Base-by-base conservation (phyloP, 345 rosid genomes). In the Rhodomyrtus tomentosa region DNA sequence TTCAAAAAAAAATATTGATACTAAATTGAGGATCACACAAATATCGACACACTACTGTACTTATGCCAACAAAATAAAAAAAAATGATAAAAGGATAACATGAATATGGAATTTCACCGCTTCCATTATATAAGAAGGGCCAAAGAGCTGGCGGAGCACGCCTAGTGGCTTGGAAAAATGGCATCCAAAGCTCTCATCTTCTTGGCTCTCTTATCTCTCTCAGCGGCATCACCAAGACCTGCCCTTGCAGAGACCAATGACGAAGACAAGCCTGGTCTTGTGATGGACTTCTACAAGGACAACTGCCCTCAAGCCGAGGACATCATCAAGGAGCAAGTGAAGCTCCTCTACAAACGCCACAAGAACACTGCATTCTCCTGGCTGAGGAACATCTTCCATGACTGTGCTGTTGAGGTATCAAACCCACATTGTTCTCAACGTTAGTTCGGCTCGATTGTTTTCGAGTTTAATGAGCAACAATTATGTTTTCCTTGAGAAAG, bases 301-400 rank as follows among this genome's bases (percentile, higher is more conserved):
- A 85, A 91, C 25, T 96, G 99, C 83, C 99, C 99, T 85, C 99
- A 95, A 82, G 99, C 99, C 6, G 99, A 95, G 89, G 98, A 96
- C 68, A 93, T 94, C 83, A 91, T 96, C 89, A 93, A 59, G 86
- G 98, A 94, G 86, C 98, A 96, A 88, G 99, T 95, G 49, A 94
- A 85, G 87, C 96, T 96, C 53, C 98, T 96, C 21, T 96, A 96
- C 94, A 95, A 96, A 89, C 95, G 98, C 90, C 98, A 96, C 95
- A 96, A 96, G 93, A 96, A 96, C 95, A 96, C 99, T 18, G 99
- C 99, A n/a, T 96, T 96, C 88, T 96, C 99, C 74, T 96, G 99
- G 99, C 93, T 96, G 16, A 92, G 99, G 88, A 96, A 93, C 95
- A 94, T 96, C 91, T 96, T 96, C 96, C 98, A 96, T 87, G 99